Evolutionary conservation across 2,329 filamentous ascomycete species (phyloP), one percentile per base, ranked within the genome.

Genomic region (Dothistroma septosporum): DNA sequence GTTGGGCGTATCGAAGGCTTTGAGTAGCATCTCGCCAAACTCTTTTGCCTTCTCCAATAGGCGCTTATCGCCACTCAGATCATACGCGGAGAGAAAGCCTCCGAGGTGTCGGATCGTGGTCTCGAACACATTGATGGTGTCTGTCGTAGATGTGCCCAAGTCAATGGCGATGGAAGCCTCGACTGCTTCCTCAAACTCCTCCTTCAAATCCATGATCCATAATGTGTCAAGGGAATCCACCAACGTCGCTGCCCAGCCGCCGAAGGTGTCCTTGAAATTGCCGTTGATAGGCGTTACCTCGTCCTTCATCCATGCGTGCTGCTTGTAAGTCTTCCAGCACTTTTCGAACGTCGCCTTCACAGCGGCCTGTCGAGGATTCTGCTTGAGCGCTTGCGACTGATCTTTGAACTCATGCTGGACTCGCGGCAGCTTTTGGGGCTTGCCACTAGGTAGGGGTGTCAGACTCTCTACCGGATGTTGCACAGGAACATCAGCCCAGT

Each of bases 301-400:
- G 58, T 82, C 79, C 59, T 78, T 74, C 74, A 79, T 75, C 79
- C 79, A 82, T 4, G 78, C 79, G 63, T 76, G 72, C 46, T 72
- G 57, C 33, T 74, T 73, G 67, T 82, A 82, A 11, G 75, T 72
- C 5, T 69, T 73, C 78, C 79, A 82, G 59, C 75, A 76, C 52
- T 75, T 75, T 57, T 74, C 55, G 59, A 81, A 81, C 2, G 76
- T 73, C 52, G 73, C 73, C 61, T 75, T 76, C 35, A 81, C 78
- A 58, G 64, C 72, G 58, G 64, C 73, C 69, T 62, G 71, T 59
- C 70, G 76, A 64, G 61, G 74, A 64, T 67, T 75, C 65, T 59
- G 75, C 63, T 65, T 69, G 63, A 44, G 67, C 65, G 41, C 70
- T 66, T 60, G 69, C n/a, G 64, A 58, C 61, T 80, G 78, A 5